phyloP scores from a whole-genome alignment of 2,329 filamentous ascomycete species.

The Aspergillus eucalypticola region DNA sequence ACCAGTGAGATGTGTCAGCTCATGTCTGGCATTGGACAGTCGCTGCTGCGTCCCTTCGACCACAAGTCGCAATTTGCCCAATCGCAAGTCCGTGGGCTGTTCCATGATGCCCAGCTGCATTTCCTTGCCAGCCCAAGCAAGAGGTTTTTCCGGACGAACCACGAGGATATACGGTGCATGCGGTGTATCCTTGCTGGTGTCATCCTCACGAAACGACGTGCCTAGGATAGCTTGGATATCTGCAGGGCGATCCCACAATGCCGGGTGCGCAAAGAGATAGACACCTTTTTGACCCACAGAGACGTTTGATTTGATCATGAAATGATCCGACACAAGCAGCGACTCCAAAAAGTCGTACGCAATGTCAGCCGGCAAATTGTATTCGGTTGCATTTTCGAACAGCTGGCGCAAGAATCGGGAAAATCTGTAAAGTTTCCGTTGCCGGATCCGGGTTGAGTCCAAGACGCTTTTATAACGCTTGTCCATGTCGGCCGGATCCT shows the following conservation, averaged over 20 bases:
- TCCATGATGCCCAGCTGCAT: conserved; percentile 71
- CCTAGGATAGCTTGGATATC: conserved; percentile 85
- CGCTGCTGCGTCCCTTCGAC: conserved; percentile 81
- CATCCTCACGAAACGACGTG: conserved; percentile 71
- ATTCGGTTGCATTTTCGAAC: conserved; percentile 96
- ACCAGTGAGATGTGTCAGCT: conserved; percentile 75
- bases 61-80: conserved; percentile 82
- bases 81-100: conserved; percentile 79
- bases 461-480: conserved; percentile 95
- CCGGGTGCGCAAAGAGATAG: conserved; percentile 81
- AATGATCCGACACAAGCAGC: conserved; percentile 79
- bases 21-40: conserved; percentile 73
- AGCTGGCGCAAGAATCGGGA: conserved; percentile 85
- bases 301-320: conserved; percentile 71
- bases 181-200: conserved; percentile 68
- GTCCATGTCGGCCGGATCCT: conserved; percentile 85
- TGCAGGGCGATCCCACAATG: conserved; percentile 70
- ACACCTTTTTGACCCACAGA: conserved; percentile 72
- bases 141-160: conserved; percentile 73
- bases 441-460: conserved; percentile 92
- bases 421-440: conserved; percentile 95
- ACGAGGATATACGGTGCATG: conserved; percentile 80
- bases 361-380: conserved; percentile 72
- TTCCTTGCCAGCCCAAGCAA: conserved; percentile 79
- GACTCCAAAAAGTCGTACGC: conserved; percentile 78